Evolutionary conservation across 306 rosid genomes (phyloP).

Genomic region (Begonia peltatifolia): DNA sequence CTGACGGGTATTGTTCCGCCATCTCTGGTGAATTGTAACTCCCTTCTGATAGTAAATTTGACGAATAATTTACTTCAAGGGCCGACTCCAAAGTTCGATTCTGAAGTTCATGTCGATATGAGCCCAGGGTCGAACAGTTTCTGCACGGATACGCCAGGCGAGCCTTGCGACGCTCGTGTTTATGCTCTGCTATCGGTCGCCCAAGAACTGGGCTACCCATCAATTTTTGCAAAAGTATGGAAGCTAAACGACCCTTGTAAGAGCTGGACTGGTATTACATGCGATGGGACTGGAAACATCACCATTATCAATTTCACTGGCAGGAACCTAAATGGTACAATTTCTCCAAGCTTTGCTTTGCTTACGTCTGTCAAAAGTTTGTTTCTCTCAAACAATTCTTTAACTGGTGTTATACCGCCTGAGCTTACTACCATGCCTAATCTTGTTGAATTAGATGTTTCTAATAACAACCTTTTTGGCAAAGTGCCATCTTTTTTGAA

Average conservation of each 20-base stretch:
- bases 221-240: conserved; percentile 48
- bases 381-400: conserved; percentile 30
- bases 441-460: conserved; percentile 36
- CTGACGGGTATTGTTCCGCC: conserved; percentile 69
- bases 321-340: conserved; percentile 47
- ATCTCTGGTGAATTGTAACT: conserved; percentile 25
- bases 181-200: conserved; percentile 26
- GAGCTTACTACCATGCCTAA: conserved; percentile 37
- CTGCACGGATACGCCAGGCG: conserved; percentile 25
- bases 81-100: conserved; percentile 30
- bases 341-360: conserved; percentile 39
- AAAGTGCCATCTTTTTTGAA: conserved; percentile 27
- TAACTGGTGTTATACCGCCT: conserved; percentile 41
- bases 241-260: conserved; percentile 60
- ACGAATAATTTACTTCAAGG: conserved; percentile 75
- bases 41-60: conserved; percentile 31
- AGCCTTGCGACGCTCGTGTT: conserved; percentile 40
- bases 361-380: conserved; percentile 28
- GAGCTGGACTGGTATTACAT: conserved; percentile 43
- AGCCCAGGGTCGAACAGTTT: conserved; percentile 21
- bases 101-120: conserved; percentile 26
- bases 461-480: conserved; percentile 46
- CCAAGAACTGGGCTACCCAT: conserved; percentile 44
- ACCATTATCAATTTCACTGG: conserved; percentile 36
- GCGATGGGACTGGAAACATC: conserved; percentile 17